Percentiles rank a stretch among this genome's conserved stretches.
Evolutionary conservation across 169 alveolate species (phyloP).

Genomic region (Plasmodium relictum): DNA sequence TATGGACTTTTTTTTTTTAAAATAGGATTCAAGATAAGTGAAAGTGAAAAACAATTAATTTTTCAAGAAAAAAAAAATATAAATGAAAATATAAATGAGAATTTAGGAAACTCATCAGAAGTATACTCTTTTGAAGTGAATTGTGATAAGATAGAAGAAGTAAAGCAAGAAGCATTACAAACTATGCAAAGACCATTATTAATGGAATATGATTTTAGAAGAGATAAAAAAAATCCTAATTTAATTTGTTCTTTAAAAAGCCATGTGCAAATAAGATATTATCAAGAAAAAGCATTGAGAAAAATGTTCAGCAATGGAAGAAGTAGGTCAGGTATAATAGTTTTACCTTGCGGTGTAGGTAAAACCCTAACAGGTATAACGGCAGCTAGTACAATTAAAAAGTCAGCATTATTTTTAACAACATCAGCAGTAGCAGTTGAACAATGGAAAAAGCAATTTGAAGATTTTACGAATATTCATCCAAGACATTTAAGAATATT

Average conservation of each 20-base stretch:
- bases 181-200: constrained; percentile 95
- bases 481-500: constrained; percentile 92
- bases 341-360: constrained; percentile 99
- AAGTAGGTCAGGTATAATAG: constrained; percentile 99
- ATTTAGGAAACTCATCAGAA: constrained; percentile 39
- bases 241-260: constrained; percentile 93
- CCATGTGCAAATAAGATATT: constrained; percentile 94
- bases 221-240: constrained; percentile 91
- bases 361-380: constrained; percentile 99
- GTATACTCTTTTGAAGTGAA: constrained; percentile 92
- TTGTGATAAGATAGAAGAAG: constrained; percentile 90
- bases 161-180: constrained; percentile 92
- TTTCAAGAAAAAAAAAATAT: constrained; percentile 43
- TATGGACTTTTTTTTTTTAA: constrained; percentile 31
- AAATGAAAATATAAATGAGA: constrained; percentile 33
- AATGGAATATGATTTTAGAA: constrained; percentile 97
- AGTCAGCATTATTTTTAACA: constrained; percentile 93
- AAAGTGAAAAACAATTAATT: constrained; percentile 63
- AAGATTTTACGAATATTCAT: constrained; percentile 92
- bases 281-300: constrained; percentile 95
- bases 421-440: constrained; percentile 95
- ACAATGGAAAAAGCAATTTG: constrained; percentile 93
- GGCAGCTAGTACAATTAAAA: constrained; percentile 97
- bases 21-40: constrained; percentile 76
- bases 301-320: constrained; percentile 98